Evolutionary conservation across 179 eudicot genomes (phyloP), one percentile per base, ranked within the genome.

Genomic region (Silene vulgaris): DNA sequence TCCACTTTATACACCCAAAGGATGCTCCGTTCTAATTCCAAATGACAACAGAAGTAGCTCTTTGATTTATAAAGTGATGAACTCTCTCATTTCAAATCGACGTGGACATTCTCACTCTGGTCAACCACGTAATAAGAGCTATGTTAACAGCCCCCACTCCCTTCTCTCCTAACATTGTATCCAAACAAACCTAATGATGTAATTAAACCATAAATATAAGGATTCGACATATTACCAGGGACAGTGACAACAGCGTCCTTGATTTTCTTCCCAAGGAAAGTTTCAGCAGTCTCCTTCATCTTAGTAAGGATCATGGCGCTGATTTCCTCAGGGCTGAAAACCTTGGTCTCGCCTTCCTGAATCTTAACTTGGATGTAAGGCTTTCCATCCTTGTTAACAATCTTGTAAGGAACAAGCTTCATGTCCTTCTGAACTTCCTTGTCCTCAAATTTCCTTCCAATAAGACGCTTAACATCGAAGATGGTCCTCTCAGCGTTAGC

Each of bases 241-340:
- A 83, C 85, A 21, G 85, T 83, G 20, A 83, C 83, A 74, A 83
- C 85, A 5, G 85, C 85, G 48, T 80, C 83, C 73, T 82, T 82
- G 57, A 82, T 79, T 37, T 40, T 82, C 82, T 82, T 79, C 26
- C 85, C 85, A 21, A 82, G 85, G 77, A 62, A 79, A 52, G 65
- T 73, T 64, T 82, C 85, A 8, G 85, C 85, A 19, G 85, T 82
- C 74, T 82, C 85, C 85, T 82, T 82, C 85, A 82, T 82, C 85
- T 69, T 79, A 63, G 82, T 82, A 35, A 83, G 83, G 78, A 83
- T 77, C 85, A 83, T 83, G 26, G 85, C 85, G 8, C 83, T 83
- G 70, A 83, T 83, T 54, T 83, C 85, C 81, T 83, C 85, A 32
- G 85, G 85, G 68, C 85, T 83, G 72, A 83, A 83, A 72, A 83